Evolutionary conservation across 2,329 filamentous ascomycete genomes (phyloP).

Genomic region (Westerdykella sp.): DNA sequence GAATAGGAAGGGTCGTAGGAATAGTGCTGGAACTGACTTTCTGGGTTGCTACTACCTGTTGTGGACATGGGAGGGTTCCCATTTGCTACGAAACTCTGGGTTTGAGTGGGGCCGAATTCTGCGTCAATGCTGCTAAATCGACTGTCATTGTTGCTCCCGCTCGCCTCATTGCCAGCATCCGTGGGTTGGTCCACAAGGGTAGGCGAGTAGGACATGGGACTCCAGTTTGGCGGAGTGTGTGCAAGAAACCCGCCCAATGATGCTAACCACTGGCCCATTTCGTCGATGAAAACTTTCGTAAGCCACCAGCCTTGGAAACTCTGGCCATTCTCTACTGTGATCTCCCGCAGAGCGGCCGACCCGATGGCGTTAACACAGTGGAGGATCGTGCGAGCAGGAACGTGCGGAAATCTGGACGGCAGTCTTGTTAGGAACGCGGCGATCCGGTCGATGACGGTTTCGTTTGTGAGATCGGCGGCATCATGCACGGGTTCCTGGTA

Average conservation of each 20-base stretch:
- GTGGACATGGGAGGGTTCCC: slow-evolving; percentile 17
- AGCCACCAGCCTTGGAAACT: slow-evolving; percentile 94
- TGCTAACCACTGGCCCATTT: slow-evolving; percentile 85
- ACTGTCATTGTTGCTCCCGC: slow-evolving; percentile 35
- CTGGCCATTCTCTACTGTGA: slow-evolving; percentile 70
- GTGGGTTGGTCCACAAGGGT: slow-evolving; percentile 23
- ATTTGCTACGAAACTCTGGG: slow-evolving; percentile 28
- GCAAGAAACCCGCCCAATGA: slow-evolving; percentile 85
- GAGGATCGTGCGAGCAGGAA: slow-evolving; percentile 65
- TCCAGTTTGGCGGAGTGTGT: slow-evolving; percentile 34
- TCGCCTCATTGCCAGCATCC: slow-evolving; percentile 28
- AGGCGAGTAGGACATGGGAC: slow-evolving; percentile 21
- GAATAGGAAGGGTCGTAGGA: slow-evolving; percentile 2
- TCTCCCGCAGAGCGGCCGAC: slow-evolving; percentile 71
- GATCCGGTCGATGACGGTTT: slow-evolving; percentile 69
- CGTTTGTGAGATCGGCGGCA: slow-evolving; percentile 22
- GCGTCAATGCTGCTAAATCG: slow-evolving; percentile 35
- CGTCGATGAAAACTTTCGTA: slow-evolving; percentile 90
- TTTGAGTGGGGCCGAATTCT: slow-evolving; percentile 26
- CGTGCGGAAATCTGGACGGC: slow-evolving; percentile 66
- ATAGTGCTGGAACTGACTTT: slow-evolving; percentile 24
- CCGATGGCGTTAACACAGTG: slow-evolving; percentile 71
- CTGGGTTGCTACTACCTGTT: slow-evolving; percentile 17
- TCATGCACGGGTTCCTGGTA: slow-evolving; percentile 25
- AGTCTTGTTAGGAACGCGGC: slow-evolving; percentile 65